A percentile compares a stretch with the other conserved stretches of the same genome.
These are phyloP conservation scores for Coemansia umbellata DNA, from an alignment of 192 early-diverging fungal species.

Conservation along the genomic window DNA sequence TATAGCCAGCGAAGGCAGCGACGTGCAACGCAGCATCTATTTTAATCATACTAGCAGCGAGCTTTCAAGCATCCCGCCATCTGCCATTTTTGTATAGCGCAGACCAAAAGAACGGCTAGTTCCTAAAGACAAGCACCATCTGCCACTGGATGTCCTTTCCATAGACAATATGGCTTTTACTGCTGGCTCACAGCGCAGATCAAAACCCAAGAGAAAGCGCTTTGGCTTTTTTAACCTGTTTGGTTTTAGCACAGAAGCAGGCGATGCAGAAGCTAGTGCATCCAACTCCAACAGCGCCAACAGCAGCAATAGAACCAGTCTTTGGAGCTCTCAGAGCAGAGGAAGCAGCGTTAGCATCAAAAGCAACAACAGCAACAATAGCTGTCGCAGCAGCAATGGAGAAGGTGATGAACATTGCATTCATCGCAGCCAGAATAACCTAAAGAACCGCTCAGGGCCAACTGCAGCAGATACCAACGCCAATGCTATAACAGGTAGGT, in stretches of 20 bases:
- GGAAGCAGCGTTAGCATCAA: slow-evolving; percentile 4
- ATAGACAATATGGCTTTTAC: slow-evolving; percentile 17
- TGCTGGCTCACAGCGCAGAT: slow-evolving; percentile 11
- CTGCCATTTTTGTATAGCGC: too few species aligned
- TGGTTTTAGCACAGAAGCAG: slow-evolving; percentile 22
- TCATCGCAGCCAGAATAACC: too few species aligned
- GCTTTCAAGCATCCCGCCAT: too few species aligned
- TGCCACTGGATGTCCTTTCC: neutral
- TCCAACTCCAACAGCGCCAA: neutral
- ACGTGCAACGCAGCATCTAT: too few species aligned
- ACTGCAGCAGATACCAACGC: too few species aligned
- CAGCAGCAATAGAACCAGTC: neutral
- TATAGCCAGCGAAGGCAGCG: too few species aligned
- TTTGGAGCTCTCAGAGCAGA: neutral
- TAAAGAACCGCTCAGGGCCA: too few species aligned
- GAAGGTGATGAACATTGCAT: too few species aligned
- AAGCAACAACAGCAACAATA: slow-evolving; percentile 7
- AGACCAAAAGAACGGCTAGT: neutral
- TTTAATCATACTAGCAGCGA: too few species aligned
- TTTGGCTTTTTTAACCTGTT: slow-evolving; percentile 48
- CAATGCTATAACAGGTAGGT: too few species aligned
- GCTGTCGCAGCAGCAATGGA: too few species aligned
- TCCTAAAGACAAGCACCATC: neutral
- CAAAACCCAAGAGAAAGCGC: slow-evolving; percentile 18
- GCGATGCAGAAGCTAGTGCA: neutral